Base-by-base conservation (phyloP, 2,329 filamentous ascomycete species). In the Gaeumannomyces tritici region DNA sequence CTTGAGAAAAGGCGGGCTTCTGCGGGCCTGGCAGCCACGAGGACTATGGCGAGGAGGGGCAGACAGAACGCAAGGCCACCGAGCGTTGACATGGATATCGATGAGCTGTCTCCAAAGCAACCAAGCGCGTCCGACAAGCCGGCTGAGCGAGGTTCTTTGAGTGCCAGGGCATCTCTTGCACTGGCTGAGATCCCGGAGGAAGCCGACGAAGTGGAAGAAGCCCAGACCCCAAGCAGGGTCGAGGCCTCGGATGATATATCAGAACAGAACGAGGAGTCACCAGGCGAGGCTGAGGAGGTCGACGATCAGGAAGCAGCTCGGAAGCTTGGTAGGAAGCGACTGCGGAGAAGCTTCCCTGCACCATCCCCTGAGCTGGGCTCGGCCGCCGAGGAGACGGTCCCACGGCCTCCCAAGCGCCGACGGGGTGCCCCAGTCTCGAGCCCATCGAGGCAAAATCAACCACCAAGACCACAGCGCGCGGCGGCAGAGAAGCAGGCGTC, bases 201-300 rank as follows among this genome's bases (percentile, higher is more conserved):
- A 65, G 9, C 73, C 59, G 69, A 68, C 15, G 54, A 70, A 51
- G 60, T 62, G 18, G 68, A 57, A 51, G 67, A 65, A n/a, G 63
- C 65, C 27, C 35, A 35, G 4, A 18, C 24, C 27, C 9, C 15
- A 13, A 47, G 24, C n/a, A 60, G 18, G 4, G 7, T 5, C 24
- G 24, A 47, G 27, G 7, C 26, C 55, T 26, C 59, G 5, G 66
- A 68, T 31, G 65, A 64, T 1, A 66, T 59, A 26, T 67, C 66
- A 6, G 69, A 67, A n/a, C 42, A 18, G 12, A 51, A 51, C 13
- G 69, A 71, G 7, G 62, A 64, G 6, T 63, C 65, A 18, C 63
- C 64, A 66, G 1, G 70, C 75, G 70, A 74, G 59, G 80, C 78
- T 1, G 74, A 81, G 60, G 77, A 80, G 58, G 74, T 83, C 21